phyloP scores from a whole-genome alignment of 768 basidiomycete genomes.

The Podaxis mareebaensis region DNA sequence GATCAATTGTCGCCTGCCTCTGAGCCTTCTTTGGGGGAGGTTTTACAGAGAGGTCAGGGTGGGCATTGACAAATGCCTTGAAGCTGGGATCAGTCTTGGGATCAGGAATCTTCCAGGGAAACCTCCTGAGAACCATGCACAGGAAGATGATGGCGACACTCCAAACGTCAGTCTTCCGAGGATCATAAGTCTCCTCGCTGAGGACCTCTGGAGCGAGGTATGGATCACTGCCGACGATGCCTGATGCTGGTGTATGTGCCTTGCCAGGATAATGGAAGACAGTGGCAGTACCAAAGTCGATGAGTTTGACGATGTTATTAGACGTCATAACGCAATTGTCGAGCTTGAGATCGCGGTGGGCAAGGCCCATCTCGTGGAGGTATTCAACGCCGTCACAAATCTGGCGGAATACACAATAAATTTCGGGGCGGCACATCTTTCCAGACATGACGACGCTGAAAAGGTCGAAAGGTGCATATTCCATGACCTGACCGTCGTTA shows the following conservation, averaged over 20 bases:
- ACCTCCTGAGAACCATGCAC: conserved; percentile 96
- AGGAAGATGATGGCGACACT: conserved; percentile 97
- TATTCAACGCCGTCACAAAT: conserved; percentile 98
- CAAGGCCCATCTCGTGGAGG: conserved; percentile 95
- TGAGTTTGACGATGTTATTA: conserved; percentile 94
- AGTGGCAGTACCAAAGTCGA: conserved; percentile 99
- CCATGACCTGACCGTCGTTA: conserved; percentile 78
- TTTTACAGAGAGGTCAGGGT: conserved; percentile 76
- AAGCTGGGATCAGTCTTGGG: conserved; percentile 90
- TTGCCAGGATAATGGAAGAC: conserved; percentile 99
- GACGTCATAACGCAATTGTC: conserved; percentile 99
- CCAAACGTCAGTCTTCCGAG: conserved; percentile 98
- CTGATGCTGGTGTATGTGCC: conserved; percentile 73
- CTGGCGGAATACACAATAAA: conserved; percentile 98
- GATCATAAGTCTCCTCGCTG: conserved; percentile 79
- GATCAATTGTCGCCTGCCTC: conserved; percentile 12
- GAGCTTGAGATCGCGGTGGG: conserved; percentile 97
- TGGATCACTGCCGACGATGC: conserved; percentile 95
- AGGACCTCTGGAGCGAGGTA: conserved; percentile 98
- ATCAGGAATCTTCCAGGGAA: conserved; percentile 99
- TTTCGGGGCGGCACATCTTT: conserved; percentile 97
- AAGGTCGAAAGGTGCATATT: conserved; percentile 97
- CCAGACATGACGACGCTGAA: conserved; percentile 99
- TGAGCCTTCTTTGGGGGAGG: conserved; percentile 39
- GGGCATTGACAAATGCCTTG: conserved; percentile 87